phyloP scores from a whole-genome alignment of 352 stramenopile genomes.

The Hyaloperonospora brassicae region DNA sequence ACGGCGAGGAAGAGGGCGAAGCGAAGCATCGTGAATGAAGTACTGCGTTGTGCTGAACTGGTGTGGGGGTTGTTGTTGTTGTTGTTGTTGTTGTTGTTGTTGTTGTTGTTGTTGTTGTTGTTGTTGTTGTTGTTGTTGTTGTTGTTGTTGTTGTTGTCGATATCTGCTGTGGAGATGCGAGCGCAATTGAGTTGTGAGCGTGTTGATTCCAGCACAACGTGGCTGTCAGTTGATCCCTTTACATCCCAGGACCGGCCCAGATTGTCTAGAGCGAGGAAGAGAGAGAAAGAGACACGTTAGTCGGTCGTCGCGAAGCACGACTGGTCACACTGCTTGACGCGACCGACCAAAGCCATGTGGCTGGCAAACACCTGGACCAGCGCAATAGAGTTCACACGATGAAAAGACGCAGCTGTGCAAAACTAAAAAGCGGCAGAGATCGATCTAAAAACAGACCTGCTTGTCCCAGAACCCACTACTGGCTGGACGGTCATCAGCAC shows the following conservation, averaged over 20 bases:
- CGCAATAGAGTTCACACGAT: slow-evolving; percentile 8
- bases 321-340: slow-evolving; percentile 16
- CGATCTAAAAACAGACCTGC: slow-evolving; percentile 5
- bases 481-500: not conserved
- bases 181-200: slow-evolving; percentile 18
- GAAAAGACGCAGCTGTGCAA: slow-evolving; percentile 5
- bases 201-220: too few species aligned
- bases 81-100: not conserved
- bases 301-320: not conserved
- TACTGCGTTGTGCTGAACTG: not conserved
- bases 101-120: not conserved
- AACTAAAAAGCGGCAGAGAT: slow-evolving; percentile 8
- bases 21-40: slow-evolving; percentile 13
- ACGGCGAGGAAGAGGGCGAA: slow-evolving; percentile 1
- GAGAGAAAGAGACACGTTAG: slow-evolving; percentile 1
- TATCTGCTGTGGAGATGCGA: not conserved
- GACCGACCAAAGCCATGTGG: slow-evolving; percentile 6
- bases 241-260: slow-evolving; percentile 8
- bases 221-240: slow-evolving; percentile 3
- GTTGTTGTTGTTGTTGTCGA: not conserved
- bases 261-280: slow-evolving; percentile 3
- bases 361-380: slow-evolving; percentile 11
- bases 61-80: too few species aligned
- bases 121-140: not conserved
- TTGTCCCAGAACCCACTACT: slow-evolving; percentile 1